phyloP scores from a whole-genome alignment of 352 stramenopile genomes.

The Globisporangium uncinulatum region DNA sequence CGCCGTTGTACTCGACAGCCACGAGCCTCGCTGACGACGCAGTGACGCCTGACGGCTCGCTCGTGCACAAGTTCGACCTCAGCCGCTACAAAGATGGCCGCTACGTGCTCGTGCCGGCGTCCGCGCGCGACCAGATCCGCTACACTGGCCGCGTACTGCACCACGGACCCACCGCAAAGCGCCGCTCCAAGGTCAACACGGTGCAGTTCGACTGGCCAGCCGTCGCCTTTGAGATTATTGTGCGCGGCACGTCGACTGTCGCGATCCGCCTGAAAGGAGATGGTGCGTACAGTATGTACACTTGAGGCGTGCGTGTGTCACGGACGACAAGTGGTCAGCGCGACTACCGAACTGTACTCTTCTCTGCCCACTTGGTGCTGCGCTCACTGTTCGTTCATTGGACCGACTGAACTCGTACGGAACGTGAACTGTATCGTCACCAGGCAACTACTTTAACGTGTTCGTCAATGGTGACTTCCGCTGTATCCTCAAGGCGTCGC shows the following conservation, averaged over 20 bases:
- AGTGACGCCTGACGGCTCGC: slow-evolving; percentile 11
- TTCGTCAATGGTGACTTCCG: slow-evolving; percentile 72
- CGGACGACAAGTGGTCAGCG: slow-evolving; percentile 14
- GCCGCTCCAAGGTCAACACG: slow-evolving; percentile 80
- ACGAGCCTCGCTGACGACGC: slow-evolving; percentile 30
- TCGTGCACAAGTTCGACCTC: slow-evolving; percentile 81
- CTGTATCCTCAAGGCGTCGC: slow-evolving; percentile 72
- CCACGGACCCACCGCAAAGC: slow-evolving; percentile 47
- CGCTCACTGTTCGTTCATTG: background rate
- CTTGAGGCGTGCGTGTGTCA: background rate
- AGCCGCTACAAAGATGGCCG: slow-evolving; percentile 66
- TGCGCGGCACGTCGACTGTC: slow-evolving; percentile 50
- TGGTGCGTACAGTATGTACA: slow-evolving; percentile 24
- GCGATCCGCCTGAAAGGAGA: slow-evolving; percentile 82
- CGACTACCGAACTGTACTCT: slow-evolving; percentile 1
- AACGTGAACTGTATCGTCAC: too few relatives aligned
- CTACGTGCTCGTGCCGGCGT: slow-evolving; percentile 65
- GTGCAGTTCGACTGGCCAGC: slow-evolving; percentile 85
- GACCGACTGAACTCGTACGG: too few relatives aligned
- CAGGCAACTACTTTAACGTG: slow-evolving; percentile 88
- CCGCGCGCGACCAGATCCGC: slow-evolving; percentile 60
- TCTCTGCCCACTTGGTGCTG: slow-evolving; percentile 6
- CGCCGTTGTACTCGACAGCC: slow-evolving; percentile 18
- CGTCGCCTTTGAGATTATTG: slow-evolving; percentile 58
- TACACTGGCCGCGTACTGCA: slow-evolving; percentile 72